phyloP scores from a whole-genome alignment of 2,329 filamentous ascomycete species.

The Monilinia vaccinii-corymbosi region DNA sequence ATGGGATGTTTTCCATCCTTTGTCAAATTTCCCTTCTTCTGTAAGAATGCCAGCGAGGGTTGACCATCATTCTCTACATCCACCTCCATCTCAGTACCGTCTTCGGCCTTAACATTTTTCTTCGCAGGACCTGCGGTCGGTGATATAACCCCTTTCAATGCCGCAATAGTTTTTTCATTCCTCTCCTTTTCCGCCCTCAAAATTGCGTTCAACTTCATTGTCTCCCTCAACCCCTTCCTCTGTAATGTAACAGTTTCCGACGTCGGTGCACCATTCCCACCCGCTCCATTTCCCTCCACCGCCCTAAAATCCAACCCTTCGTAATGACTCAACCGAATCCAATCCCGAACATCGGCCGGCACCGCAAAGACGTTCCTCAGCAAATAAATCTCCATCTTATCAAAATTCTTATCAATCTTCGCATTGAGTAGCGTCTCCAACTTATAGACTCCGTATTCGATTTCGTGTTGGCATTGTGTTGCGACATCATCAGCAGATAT shows the following conservation, averaged over 20 bases:
- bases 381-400: conserved; percentile 82
- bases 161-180: conserved; percentile 61
- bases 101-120: conserved; percentile 16
- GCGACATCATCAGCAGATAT: conserved; percentile 34
- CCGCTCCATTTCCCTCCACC: conserved; percentile 27
- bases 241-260: conserved; percentile 62
- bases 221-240: conserved; percentile 66
- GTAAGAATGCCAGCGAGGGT: conserved; percentile 45
- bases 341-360: conserved; percentile 61
- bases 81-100: not conserved
- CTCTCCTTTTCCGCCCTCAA: conserved; percentile 60
- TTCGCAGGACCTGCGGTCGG: conserved; percentile 7
- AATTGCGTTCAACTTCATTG: conserved; percentile 62
- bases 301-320: conserved; percentile 35
- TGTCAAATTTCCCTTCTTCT: conserved; percentile 41
- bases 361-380: conserved; percentile 77
- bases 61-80: not conserved
- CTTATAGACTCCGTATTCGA: conserved; percentile 81
- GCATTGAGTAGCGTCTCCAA: conserved; percentile 74
- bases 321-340: conserved; percentile 80
- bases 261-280: conserved; percentile 37
- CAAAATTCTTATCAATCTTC: conserved; percentile 76
- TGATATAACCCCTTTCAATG: conserved; percentile 51
- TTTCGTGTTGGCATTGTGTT: conserved; percentile 54
- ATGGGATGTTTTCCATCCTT: conserved; percentile 48